phyloP scores from a whole-genome alignment of 164 flowering plant genomes.

The Nymphaea colorata region DNA sequence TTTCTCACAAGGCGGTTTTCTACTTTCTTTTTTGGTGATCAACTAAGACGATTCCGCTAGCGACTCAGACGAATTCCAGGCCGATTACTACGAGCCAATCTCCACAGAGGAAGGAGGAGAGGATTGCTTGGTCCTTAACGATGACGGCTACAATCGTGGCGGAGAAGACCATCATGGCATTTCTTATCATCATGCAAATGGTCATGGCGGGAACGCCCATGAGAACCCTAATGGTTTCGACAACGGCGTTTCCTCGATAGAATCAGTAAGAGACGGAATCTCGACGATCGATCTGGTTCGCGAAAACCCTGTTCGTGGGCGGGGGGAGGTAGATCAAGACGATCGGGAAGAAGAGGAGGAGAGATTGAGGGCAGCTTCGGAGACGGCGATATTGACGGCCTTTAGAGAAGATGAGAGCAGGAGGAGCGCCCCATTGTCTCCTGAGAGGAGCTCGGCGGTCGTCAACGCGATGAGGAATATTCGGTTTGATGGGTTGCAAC shows the following conservation, averaged over 20 bases:
- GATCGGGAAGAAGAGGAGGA: slow-evolving; percentile 31
- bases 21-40: slow-evolving; percentile 26
- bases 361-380: slow-evolving; percentile 22
- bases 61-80: slow-evolving; percentile 17
- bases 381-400: slow-evolving; percentile 35
- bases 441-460: slow-evolving; percentile 47
- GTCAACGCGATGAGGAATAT: slow-evolving; percentile 75
- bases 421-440: slow-evolving; percentile 51
- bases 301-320: slow-evolving; percentile 4
- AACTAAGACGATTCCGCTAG: slow-evolving; percentile 18
- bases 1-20: slow-evolving; percentile 47
- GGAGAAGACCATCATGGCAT: background rate
- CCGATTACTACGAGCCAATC: background rate
- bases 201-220: background rate
- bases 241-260: slow-evolving; percentile 5
- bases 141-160: background rate
- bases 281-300: slow-evolving; percentile 8
- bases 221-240: slow-evolving; percentile 5
- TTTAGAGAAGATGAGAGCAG: slow-evolving; percentile 67
- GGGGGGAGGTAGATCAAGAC: slow-evolving; percentile 2
- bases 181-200: background rate
- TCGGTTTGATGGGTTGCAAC: slow-evolving; percentile 40
- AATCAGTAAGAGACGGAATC: slow-evolving; percentile 5
- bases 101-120: background rate
- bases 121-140: background rate